phyloP scores from a whole-genome alignment of 805 yeast genomes.

The Saturnispora dispora region DNA sequence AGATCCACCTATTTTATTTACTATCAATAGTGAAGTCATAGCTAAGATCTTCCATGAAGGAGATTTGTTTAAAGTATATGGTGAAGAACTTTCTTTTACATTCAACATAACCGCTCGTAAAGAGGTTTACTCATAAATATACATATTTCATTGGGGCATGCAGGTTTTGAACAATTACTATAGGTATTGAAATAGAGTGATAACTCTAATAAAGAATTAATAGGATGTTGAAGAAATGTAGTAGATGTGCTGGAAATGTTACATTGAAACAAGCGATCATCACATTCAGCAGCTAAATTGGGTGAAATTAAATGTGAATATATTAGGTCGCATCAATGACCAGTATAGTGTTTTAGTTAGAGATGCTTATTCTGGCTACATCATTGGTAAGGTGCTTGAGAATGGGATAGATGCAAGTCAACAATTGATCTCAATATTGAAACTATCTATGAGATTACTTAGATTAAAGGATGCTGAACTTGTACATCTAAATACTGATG shows the following conservation, averaged over 20 bases:
- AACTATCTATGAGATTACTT: not conserved
- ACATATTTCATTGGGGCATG: not conserved
- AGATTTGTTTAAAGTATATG: not conserved
- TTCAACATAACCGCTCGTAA: not conserved
- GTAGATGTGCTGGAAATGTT: not conserved
- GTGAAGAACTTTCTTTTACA: not conserved
- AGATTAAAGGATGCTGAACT: not conserved
- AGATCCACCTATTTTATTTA: not conserved
- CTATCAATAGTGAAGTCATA: not conserved
- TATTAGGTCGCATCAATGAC: not conserved
- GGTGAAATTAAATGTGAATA: not conserved
- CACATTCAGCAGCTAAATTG: not conserved
- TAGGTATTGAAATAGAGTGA: not conserved
- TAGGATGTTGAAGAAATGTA: not conserved
- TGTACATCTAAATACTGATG: not conserved
- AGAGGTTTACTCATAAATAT: not conserved
- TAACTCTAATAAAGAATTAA: conserved; percentile 2
- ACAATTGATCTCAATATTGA: not conserved
- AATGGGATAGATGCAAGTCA: not conserved
- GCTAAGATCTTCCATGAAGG: not conserved
- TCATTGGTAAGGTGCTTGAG: not conserved
- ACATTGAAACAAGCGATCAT: not conserved
- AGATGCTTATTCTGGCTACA: not conserved
- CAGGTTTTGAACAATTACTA: not conserved
- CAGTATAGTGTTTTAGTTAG: not conserved